Evolutionary conservation across 257 asterid genomes (phyloP).

Genomic region (Solanum neorickii): DNA sequence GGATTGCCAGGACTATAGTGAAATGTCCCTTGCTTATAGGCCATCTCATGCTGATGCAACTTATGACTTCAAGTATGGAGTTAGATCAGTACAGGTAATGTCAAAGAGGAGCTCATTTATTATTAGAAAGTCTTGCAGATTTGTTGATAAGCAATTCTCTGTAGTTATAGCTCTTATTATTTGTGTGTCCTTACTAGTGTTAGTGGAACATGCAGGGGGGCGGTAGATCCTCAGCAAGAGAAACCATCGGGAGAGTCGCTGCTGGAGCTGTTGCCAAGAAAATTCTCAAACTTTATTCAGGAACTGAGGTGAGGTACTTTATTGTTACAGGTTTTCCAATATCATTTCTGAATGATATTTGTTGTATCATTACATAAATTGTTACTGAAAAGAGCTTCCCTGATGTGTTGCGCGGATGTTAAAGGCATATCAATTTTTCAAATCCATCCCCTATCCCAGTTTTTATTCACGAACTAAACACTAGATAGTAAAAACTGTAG

Average conservation of each 20-base stretch:
- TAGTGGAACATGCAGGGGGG: slow-evolving; percentile 55
- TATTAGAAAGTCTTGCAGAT: background rate
- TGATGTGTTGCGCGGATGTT: background rate
- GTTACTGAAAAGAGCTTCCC: background rate
- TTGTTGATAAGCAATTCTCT: background rate
- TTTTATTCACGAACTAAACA: background rate
- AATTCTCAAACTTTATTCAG: slow-evolving; percentile 60
- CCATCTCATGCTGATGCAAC: slow-evolving; percentile 99
- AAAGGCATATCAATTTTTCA: background rate
- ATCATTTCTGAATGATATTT: background rate
- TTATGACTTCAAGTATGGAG: slow-evolving; percentile 92
- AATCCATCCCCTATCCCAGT: background rate
- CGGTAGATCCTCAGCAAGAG: slow-evolving; percentile 98
- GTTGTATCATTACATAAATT: background rate
- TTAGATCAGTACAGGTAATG: slow-evolving; percentile 85
- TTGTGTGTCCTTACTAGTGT: background rate
- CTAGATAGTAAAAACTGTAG: background rate
- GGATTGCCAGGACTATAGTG: slow-evolving; percentile 67
- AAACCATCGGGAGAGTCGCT: slow-evolving; percentile 96
- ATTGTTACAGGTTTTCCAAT: background rate
- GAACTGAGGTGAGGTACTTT: slow-evolving; percentile 57
- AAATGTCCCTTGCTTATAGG: slow-evolving; percentile 90
- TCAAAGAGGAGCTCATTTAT: background rate
- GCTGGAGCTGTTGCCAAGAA: slow-evolving; percentile 99
- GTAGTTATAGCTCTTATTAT: background rate